Evolutionary conservation across 1,284 basidiomycete genomes (phyloP).

Genomic region (Boletus sp.): DNA sequence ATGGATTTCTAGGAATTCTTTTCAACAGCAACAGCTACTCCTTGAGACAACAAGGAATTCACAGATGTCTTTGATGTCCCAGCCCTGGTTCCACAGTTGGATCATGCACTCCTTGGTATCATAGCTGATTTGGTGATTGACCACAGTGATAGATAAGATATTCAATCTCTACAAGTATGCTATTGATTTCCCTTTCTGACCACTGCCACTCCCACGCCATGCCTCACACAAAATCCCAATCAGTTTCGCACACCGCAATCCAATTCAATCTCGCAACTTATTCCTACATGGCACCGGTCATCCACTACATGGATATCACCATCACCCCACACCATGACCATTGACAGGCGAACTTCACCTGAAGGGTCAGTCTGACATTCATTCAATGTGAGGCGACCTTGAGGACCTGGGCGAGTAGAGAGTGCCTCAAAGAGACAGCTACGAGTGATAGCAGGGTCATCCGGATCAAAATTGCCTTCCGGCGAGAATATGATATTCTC

Average conservation of each 20-base stretch:
- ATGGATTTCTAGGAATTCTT: not conserved
- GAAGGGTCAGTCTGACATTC: not conserved
- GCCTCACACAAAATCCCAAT: too few relatives aligned
- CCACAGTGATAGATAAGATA: too few relatives aligned
- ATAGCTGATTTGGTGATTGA: not conserved
- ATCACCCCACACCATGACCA: not conserved
- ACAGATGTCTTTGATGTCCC: slow-evolving; percentile 10
- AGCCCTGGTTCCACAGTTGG: not conserved
- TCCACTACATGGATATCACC: not conserved
- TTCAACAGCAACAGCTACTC: slow-evolving; percentile 6
- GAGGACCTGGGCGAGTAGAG: not conserved
- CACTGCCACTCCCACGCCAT: too few relatives aligned
- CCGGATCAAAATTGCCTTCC: not conserved
- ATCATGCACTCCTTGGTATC: not conserved
- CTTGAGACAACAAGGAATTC: not conserved
- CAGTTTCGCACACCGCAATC: too few relatives aligned
- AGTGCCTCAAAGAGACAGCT: not conserved
- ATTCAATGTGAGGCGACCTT: not conserved
- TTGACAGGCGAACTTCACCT: too few relatives aligned
- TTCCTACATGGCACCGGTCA: too few relatives aligned
- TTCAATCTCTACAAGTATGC: too few relatives aligned
- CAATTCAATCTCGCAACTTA: too few relatives aligned
- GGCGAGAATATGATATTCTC: not conserved
- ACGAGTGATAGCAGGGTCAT: not conserved
- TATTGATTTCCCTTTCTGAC: too few relatives aligned